phyloP scores from a whole-genome alignment of 192 early-diverging fungal species.

The Gonapodya sp. region DNA sequence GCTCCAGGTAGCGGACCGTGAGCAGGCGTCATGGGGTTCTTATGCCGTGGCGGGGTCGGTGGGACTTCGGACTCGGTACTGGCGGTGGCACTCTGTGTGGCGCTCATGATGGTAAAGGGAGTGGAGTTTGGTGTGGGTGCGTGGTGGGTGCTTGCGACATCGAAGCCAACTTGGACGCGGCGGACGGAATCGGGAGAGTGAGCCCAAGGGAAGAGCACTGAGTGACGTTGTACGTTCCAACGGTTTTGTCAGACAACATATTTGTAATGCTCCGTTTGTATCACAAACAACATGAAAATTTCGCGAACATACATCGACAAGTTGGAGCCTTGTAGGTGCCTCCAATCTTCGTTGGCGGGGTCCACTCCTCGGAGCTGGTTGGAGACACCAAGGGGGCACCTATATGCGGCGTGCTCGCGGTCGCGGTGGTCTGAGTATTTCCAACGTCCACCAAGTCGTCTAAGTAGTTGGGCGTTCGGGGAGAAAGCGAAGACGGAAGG shows the following conservation, averaged over 20 bases:
- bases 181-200: not conserved
- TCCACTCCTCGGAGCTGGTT: not conserved
- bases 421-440: not conserved
- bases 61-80: not conserved
- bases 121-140: too few species aligned
- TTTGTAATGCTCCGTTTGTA: not conserved
- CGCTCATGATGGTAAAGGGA: too few species aligned
- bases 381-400: not conserved
- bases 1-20: too few species aligned
- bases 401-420: not conserved
- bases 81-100: not conserved
- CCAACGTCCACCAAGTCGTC: not conserved
- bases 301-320: not conserved
- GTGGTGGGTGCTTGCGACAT: not conserved
- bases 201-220: not conserved
- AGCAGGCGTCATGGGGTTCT: too few species aligned
- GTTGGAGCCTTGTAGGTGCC: not conserved
- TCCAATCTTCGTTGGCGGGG: not conserved
- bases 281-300: not conserved
- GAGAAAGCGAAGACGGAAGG: not conserved
- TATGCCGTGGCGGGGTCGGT: not conserved
- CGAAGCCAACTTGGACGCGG: not conserved
- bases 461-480: not conserved
- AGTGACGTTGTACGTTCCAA: not conserved
- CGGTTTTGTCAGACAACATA: not conserved